Base-by-base conservation (phyloP, 805 yeast genomes). In the Metschnikowia amazonensis region DNA sequence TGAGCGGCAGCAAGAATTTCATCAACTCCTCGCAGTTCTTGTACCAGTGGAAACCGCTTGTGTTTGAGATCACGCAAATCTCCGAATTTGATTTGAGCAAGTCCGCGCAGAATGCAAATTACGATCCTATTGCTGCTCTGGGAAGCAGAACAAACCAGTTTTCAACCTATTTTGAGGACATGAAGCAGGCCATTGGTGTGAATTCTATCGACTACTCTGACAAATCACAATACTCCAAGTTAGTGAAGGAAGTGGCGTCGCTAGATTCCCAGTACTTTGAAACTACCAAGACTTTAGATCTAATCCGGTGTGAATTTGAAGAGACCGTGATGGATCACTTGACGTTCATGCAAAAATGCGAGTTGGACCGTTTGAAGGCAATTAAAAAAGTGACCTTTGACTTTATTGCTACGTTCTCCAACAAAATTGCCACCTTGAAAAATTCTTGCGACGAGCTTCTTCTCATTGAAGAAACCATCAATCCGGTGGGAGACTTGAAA, bases 31-130 rank as follows among this genome's bases (percentile, higher is more conserved):
- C 89, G 2, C 83, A 81, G 45, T 80, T 83, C 61, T 74, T 70
- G 56, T 88, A 87, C 59, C 96, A 87, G 64, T 89, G 96, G 96
- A 82, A 80, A 50, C 81, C 81, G 3, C 64, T 73, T 48, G 86
- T 86, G 1, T 86, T 77, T 59, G 80, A 76, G 49, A 67, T 78
- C 33, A 62, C 71, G 1, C 59, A 59, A 27, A 42, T 66, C 18
- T 49, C 52, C 4, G 57, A 48, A 14, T 47, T 48, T 16, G 57
- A 52, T 17, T 34, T 51, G 27, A 29, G 51, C 28, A 40, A 39
- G 17, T 28, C 45, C 29, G 45, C 41, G 5, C 36, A 40, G 9
- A 51, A 40, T 35, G 29, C 42, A 2, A 36, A 44, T 27, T 49
- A 47, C 27, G 50, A 46, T 37, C 52, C 54, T 5, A 41, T 43